Conservation (phyloP, 495 filamentous ascomycete genomes). For the Xylaria palmicola region DNA sequence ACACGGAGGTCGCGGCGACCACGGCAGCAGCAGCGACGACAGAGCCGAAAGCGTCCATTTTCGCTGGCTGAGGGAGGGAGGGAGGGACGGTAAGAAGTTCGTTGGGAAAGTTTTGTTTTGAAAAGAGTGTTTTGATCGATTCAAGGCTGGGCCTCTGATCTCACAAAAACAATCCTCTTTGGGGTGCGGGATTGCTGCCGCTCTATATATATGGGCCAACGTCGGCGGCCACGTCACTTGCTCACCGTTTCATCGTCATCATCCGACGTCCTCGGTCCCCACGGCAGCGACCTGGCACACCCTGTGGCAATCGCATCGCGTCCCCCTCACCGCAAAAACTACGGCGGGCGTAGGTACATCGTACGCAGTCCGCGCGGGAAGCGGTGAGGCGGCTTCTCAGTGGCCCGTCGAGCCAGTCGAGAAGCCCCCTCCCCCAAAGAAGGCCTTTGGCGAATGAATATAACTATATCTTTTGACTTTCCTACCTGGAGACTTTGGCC, state of each 20-base stretch:
- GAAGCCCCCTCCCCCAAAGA: too few relatives aligned
- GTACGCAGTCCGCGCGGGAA: neutral
- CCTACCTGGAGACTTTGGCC: neutral
- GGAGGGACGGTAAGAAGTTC: neutral
- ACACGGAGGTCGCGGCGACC: constrained; percentile 5
- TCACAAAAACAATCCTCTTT: neutral
- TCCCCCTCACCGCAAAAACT: constrained; percentile 5
- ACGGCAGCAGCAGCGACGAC: constrained; percentile 6
- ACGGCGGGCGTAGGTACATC: too few relatives aligned
- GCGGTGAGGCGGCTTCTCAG: constrained; percentile 11
- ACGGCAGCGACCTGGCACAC: neutral
- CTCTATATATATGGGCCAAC: constrained; percentile 12
- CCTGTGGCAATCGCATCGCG: neutral
- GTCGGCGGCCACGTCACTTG: neutral
- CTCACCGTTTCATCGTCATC: constrained; percentile 4
- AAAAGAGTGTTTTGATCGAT: constrained; percentile 4
- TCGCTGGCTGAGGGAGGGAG: neutral
- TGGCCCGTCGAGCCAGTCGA: too few relatives aligned
- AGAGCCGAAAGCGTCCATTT: constrained; percentile 17
- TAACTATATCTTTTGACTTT: too few relatives aligned
- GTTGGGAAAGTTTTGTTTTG: constrained; percentile 8
- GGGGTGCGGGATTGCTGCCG: constrained; percentile 1
- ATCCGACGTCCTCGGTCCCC: neutral
- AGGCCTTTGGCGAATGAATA: too few relatives aligned
- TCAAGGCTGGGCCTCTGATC: constrained; percentile 17